These are phyloP conservation scores for Xylariaceae sp. DNA, from an alignment of 2,329 filamentous ascomycete genomes.

Conservation along the genomic window DNA sequence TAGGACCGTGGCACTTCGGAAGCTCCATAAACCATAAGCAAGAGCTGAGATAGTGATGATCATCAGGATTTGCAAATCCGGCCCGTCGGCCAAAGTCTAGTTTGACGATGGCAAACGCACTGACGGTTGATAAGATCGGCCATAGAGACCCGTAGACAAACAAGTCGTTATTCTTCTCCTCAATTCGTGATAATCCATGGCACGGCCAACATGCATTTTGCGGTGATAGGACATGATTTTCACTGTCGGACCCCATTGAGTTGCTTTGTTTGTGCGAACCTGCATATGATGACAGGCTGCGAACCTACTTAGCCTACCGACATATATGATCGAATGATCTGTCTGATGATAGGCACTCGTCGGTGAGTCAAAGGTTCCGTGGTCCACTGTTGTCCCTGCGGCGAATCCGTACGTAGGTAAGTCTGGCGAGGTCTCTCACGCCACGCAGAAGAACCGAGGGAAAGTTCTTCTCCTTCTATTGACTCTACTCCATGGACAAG, in stretches of 20 bases:
- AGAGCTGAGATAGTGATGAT: slow-evolving; percentile 16
- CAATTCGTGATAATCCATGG: neutral
- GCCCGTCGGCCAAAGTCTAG: slow-evolving; percentile 15
- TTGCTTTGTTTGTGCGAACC: no score
- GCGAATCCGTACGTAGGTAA: no score
- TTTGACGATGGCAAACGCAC: slow-evolving; percentile 9
- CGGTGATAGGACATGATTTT: neutral
- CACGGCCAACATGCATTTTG: neutral
- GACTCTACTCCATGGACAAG: no score
- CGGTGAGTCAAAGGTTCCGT: no score
- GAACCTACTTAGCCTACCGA: no score
- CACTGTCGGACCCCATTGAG: neutral
- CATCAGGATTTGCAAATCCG: slow-evolving; percentile 13
- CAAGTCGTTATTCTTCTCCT: neutral
- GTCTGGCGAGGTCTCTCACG: no score
- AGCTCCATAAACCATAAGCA: neutral
- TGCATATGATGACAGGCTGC: no score
- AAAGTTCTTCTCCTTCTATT: no score
- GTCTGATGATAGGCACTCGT: no score
- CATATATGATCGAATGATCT: no score
- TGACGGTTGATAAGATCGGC: neutral
- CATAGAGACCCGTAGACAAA: slow-evolving; percentile 15
- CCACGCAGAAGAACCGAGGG: no score
- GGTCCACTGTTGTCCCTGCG: no score
- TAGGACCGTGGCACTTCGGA: neutral